A percentile compares a stretch with the other conserved stretches of the same genome.
phyloP scores from a whole-genome alignment of 139 green algal species.

The Volvox africanus region DNA sequence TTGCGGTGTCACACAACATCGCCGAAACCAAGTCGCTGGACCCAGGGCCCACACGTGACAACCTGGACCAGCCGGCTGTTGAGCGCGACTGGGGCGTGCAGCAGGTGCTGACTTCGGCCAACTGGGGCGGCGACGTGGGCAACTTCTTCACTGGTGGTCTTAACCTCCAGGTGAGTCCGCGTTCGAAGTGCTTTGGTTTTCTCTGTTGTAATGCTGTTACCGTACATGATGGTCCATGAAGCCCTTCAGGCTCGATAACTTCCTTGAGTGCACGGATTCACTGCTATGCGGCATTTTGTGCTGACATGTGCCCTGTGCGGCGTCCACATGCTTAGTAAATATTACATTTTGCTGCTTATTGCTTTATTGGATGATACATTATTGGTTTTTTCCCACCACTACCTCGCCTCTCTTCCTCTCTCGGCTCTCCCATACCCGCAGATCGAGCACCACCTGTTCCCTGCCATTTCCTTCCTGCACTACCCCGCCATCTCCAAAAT shows the following conservation, averaged over 20 bases:
- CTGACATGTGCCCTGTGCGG: too few species aligned
- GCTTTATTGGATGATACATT: too few species aligned
- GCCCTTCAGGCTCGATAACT: too few species aligned
- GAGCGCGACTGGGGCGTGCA: constrained; percentile 83
- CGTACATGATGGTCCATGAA: too few species aligned
- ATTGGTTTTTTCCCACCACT: too few species aligned
- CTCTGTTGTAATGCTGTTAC: too few species aligned
- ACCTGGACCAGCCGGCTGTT: constrained; percentile 10
- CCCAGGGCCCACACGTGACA: constrained; percentile 46
- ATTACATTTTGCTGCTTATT: too few species aligned
- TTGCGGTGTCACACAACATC: constrained; percentile 90
- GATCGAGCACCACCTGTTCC: constrained; percentile 90
- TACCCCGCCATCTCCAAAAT: constrained; percentile 87
- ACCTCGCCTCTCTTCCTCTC: too few species aligned
- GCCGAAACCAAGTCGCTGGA: constrained; percentile 79
- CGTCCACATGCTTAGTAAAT: too few species aligned
- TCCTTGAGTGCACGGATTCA: too few species aligned
- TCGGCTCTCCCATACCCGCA: constrained; percentile 42
- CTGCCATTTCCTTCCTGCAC: constrained; percentile 84
- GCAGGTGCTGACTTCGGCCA: constrained; percentile 86
- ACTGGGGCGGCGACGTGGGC: constrained; percentile 85
- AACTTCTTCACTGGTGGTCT: constrained; percentile 92
- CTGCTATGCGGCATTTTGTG: too few species aligned
- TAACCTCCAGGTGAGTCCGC: constrained; percentile 73
- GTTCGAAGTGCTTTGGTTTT: too few species aligned